Evolutionary conservation across 352 stramenopile species (phyloP), one percentile per base, ranked within the genome.

Genomic region (Phytophthora sp.): DNA sequence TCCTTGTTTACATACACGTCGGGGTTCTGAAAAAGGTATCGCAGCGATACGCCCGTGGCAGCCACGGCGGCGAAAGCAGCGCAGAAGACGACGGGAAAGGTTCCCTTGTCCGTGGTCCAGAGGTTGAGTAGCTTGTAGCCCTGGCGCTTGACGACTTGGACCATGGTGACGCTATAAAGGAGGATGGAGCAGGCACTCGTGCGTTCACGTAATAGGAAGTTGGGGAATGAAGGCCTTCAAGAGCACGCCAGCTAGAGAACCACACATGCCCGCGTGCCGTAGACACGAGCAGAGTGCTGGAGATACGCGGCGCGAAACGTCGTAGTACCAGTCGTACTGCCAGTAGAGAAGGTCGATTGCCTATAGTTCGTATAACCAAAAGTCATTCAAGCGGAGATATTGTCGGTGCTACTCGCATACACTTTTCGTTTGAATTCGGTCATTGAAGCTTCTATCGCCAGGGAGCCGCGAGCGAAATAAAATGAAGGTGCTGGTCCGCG

Each of bases 1-100:
- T 86, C 70, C 74, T 90, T 90, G 76, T 85, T 79, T 57, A 90
- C 71, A 69, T 83, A 86, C 62, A 86, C 81, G 55, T 88, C 81
- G 47, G 79, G 81, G 74, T 86, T 86, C 49, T 63, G 50, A 61
- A 82, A 76, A 27, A 84, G 57, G 68, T 82, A 83, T 45, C 74
- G 76, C 47, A 80, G 66, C 24, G 71, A 74, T 57, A 80, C 67
- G 8, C 55, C 54, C 33, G 66, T 69, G 31, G 68, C 80, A 18
- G 63, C 68, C 16, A 71, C 62, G 16, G 78, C 69, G 30, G 80
- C 76, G 39, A 69, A 64, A 4, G 30, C 23, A 11, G 71, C 71
- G 65, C 79, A 79, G 56, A 89, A 64, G 33, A 89, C 80, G 49
- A 89, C 76, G 11, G 80, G 80, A 57, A 89, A 86, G 33, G 78